Evolutionary conservation across 75 land plant genomes (phyloP), one percentile per base, ranked within the genome.

Genomic region (Pinus taeda): DNA sequence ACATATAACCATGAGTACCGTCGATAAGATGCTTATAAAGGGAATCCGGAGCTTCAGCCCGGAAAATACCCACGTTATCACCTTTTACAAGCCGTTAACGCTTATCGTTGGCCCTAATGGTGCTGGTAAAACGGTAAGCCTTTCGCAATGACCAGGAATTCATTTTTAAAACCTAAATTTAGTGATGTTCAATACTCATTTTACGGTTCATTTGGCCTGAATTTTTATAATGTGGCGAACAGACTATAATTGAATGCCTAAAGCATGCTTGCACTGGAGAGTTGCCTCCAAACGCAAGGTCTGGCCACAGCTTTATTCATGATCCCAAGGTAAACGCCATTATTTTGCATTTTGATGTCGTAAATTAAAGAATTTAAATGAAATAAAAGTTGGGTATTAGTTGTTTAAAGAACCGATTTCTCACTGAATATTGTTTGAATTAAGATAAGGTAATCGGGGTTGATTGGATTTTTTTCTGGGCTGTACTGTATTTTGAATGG

Each of bases 41-140:
- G 99, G 99, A 60, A 96, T 96, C 70, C 99, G 99, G 86, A 94
- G 98, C 85, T 96, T 94, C 85, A 88, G 88, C 79, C 99, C 99
- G 66, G 99, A 96, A 73, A 96, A 96, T 84, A 94, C 89, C 55
- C 82, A 86, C 79, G 99, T 96, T 79, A 94, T 96, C 89, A 83
- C 99, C 75, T 96, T 96, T 87, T 94, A 85, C 85, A 84, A 76
- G 69, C 99, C 99, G 58, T 85, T 96, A 55, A 96, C 99, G 55
- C 92, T 96, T 57, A 92, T 96, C 76, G 99, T 96, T 57, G 99
- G 99, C 73, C 87, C 97, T 11, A 96, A 96, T 56, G 99, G 99
- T 57, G 99, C 99, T 65, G 99, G 99, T 24, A 96, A 96, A 83
- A 96, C 99, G 49, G 97, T 94, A 85, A 82, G 80, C 20, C 29